Base-by-base conservation (phyloP, 768 basidiomycete genomes). In the Serendipita sp. region DNA sequence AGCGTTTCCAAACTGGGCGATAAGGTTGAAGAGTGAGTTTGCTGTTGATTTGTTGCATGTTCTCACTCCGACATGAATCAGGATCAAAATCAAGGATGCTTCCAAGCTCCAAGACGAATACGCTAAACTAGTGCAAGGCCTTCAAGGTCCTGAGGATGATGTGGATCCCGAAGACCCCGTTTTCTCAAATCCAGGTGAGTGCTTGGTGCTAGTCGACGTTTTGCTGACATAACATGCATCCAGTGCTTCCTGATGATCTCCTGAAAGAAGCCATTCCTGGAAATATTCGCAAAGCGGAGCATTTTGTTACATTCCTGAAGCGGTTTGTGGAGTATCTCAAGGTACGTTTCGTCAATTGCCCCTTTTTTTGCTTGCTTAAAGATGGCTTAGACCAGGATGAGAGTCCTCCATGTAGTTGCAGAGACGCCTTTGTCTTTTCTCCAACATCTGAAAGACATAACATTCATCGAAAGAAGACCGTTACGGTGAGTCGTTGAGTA, bases 271-370 rank as follows among this genome's bases (percentile, higher is more conserved):
- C 96, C 3, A 81, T 99, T 56, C 96, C 96, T 33, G 96, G 96
- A 11, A 99, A 99, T 69, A 99, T 99, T 64, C 81, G 96, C 50
- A 96, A 98, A 72, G 96, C 96, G 0, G 96, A 99, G 70, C 96
- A 99, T 74, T 99, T 99, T 68, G 91, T 97, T 16, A 95, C 96
- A 0, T 99, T 99, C 75, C 74, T 99, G 65, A 97, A 95, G 73
- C 84, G 96, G 61, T 96, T 99, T 70, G 92, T 99, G 26, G 96
- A 99, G 74, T 99, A 99, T 73, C 80, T 99, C 61, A 99, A 98
- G 81, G 95, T 92, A 22, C 14, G 26, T 34, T 7, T 44, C 60
- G 24, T 26, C 20, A 1, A 16, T 60, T 11, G 20, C 16, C 31
- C 41, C 58, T 0, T 34, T 17, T n/a, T 38, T 38, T 38, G 34